Base-by-base conservation (phyloP, 2,329 filamentous ascomycete species). In the Huntiella moniliformis region DNA sequence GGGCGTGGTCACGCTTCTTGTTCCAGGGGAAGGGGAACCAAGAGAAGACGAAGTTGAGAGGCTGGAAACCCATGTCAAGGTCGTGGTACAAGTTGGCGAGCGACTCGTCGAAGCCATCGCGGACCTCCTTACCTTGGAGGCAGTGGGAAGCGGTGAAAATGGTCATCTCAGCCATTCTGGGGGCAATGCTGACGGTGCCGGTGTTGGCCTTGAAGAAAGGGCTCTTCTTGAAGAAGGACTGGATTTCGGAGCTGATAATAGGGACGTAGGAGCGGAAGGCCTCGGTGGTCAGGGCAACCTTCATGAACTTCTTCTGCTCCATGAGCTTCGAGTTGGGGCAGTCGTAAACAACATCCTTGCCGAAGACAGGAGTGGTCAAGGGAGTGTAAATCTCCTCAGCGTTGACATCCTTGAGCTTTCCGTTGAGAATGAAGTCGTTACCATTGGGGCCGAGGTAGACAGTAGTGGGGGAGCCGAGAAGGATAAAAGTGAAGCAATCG, bases 251-350 rank as follows among this genome's bases (percentile, higher is more conserved):
- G 53, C 76, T 71, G 59, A 93, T 88, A 58, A 92, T 73, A 48
- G 73, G 75, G 43, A 91, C 82, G 61, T 93, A 91, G 39, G 67
- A 68, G 53, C 67, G 74, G 64, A 87, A 80, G 17, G 80, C 77
- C 47, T 82, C 75, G 52, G 77, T 77, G 18, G 80, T 85, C 45
- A 87, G 74, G 51, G 79, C 80, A 55, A 80, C 75, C 62, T 87
- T 87, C 75, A 86, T 82, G 57, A 87, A 85, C 79, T 88, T 91
- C 69, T 93, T 93, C 68, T 93, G 85, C 66, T 93, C 85, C 85
- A 93, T 92, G 57, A 93, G 73, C 64, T 92, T 92, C 49, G 83
- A 70, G 60, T 92, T 92, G 37, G 84, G 83, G 63, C 84, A 91
- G 60, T 92, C 85, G 59, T 92, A 93, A 45, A 92, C 82, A 18